Evolutionary conservation across 805 yeast species (phyloP), one percentile per base, ranked within the genome.

Genomic region (Spathaspora boniae): DNA sequence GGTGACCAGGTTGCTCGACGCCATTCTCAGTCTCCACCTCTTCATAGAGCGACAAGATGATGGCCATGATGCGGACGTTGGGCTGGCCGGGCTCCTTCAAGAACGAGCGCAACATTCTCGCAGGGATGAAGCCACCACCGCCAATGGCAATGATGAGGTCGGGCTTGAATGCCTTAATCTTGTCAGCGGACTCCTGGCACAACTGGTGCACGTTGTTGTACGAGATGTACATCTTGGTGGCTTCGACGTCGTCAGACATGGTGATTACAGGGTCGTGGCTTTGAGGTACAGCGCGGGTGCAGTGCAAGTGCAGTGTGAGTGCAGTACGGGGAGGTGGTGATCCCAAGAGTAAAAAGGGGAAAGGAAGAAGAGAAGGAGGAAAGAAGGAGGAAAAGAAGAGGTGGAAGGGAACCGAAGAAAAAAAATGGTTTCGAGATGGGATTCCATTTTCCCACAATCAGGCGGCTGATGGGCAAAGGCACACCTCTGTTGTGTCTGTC

Each of bases 111-210:
- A 91, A 73, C 64, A 93, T 93, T 60, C 98, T 79, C 6, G 98
- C 97, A 18, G 98, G 98, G 40, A 91, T 93, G 61, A 91, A 86
- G 2, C 98, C 98, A 57, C 98, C 96, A 50, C 96, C 96, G 54
- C 95, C 98, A 53, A 91, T 87, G 48, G 98, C 97, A 44, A 91
- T 86, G 63, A 89, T 86, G 40, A 86, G 72, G 60, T 89, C 95
- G 26, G 96, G 95, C 50, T 86, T 78, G 68, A 86, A 82, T 18
- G 65, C 61, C 58, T 78, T 79, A 57, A 84, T 74, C 44, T 71
- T 74, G 37, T 70, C 77, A 11, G 88, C 80, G 11, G 71, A 56
- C 43, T 69, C 73, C 53, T 79, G 84, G 59, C 85, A 79, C 47
- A 80, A 63, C 59, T 83, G 85, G 56, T 84, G 94, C 19, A 84